Base-by-base conservation (phyloP, 345 rosid genomes). In the Euphorbia pulcherrima region DNA sequence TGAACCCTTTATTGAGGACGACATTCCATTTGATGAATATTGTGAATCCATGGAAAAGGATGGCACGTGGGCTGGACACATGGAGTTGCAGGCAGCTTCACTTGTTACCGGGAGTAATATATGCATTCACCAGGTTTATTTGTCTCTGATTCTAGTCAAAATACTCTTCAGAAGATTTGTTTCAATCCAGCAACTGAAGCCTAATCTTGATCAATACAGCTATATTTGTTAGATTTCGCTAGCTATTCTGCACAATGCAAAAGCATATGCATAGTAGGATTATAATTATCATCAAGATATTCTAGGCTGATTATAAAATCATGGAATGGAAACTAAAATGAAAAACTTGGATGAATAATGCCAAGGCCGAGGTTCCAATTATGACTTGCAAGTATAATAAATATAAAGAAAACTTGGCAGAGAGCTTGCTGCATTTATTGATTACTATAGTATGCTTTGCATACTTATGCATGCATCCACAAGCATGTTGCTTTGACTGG, bases 21-120 rank as follows among this genome's bases (percentile, higher is more conserved):
- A 89, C 47, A 79, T 87, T 23, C 97, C 96, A 0, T 88, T 90
- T 77, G 94, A 87, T 57, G 96, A 93, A 57, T 93, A 93, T 59
- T 87, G 94, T 68, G 84, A 76, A 70, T 83, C 82, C 56, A 90
- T 90, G 98, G 90, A 84, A 55, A 80, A 80, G 29, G 98, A 93
- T 80, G 96, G 97, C 40, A 85, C 96, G 24, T 93, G 97, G 97
- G 97, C 96, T 40, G 97, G 98, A 63, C 89, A 93, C 77, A 89
- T 93, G 94, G 98, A 93, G 69, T 69, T 90, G 76, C 98, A 90
- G 55, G 97, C 98, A 59, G 90, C 94, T 78, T 93, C 98, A 72
- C 96, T 90, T 71, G 96, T 90, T 69, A 86, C 91, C 0, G 84
- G 41, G 48, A 69, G 86, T 81, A 93, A 93, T 73, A 87, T 87